phyloP scores from a whole-genome alignment of 805 yeast species.

The Komagataella ulmi region DNA sequence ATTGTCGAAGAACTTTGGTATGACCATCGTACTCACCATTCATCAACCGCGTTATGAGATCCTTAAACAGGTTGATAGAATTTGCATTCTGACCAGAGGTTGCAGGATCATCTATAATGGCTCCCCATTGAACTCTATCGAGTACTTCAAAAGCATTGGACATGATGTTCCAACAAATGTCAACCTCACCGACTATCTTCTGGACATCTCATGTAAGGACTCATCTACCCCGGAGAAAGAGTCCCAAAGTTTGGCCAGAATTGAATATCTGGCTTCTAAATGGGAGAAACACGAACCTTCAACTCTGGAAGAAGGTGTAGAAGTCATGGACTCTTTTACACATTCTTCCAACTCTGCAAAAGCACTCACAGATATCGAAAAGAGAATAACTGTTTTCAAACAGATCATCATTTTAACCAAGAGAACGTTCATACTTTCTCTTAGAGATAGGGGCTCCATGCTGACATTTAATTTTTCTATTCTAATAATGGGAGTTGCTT shows the following conservation, averaged over 20 bases:
- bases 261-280: constrained; percentile 12
- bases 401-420: constrained; percentile 16
- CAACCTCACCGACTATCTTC: constrained; percentile 19
- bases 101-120: constrained; percentile 18
- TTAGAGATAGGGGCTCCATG: constrained; percentile 21
- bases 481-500: constrained; percentile 30
- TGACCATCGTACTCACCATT: constrained; percentile 53
- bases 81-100: constrained; percentile 52
- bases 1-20: constrained; percentile 36
- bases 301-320: constrained; percentile 1
- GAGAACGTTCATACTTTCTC: constrained; percentile 19
- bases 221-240: constrained; percentile 16
- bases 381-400: neutral
- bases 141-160: constrained; percentile 5
- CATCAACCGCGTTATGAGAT: constrained; percentile 73
- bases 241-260: constrained; percentile 11
- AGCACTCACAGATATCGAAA: neutral
- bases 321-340: neutral
- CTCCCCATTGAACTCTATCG: constrained; percentile 2
- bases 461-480: constrained; percentile 17
- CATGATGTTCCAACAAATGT: constrained; percentile 2
- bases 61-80: constrained; percentile 41
- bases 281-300: constrained; percentile 13
- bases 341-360: constrained; percentile 12
- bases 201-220: constrained; percentile 24